phyloP scores from a whole-genome alignment of 2,329 filamentous ascomycete species.

The Fusarium nelsonii region DNA sequence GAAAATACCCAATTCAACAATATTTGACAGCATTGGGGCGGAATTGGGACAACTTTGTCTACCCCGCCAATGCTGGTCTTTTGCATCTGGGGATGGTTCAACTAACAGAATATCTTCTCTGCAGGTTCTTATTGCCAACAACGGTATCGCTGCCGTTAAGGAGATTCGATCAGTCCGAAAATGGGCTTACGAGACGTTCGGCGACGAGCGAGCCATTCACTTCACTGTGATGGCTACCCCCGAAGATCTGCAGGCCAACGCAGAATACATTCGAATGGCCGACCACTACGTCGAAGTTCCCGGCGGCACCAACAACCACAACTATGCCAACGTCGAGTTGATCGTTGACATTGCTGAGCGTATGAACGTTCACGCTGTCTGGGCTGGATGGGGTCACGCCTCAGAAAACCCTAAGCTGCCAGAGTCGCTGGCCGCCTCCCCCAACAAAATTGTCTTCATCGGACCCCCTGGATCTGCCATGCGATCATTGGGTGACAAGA shows the following conservation, averaged over 20 bases:
- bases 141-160: slow-evolving; percentile 99
- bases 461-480: slow-evolving; percentile 97
- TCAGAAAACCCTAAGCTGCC: slow-evolving; percentile 98
- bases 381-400: slow-evolving; percentile 99
- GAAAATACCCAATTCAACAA: slow-evolving; percentile 51
- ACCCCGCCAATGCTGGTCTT: slow-evolving; percentile 22
- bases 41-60: slow-evolving; percentile 3
- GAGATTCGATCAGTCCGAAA: slow-evolving; percentile 99
- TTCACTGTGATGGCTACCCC: slow-evolving; percentile 99
- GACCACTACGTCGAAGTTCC: slow-evolving; percentile 99
- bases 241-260: slow-evolving; percentile 96
- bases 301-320: slow-evolving; percentile 99
- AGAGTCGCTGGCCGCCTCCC: slow-evolving; percentile 93
- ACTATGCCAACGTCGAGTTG: slow-evolving; percentile 99
- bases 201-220: slow-evolving; percentile 97
- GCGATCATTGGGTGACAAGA: slow-evolving; percentile 99
- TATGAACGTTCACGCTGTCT: slow-evolving; percentile 98
- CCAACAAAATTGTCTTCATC: slow-evolving; percentile 99
- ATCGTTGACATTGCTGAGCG: slow-evolving; percentile 99
- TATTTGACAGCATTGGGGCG: neutral
- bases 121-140: slow-evolving; percentile 98
- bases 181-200: slow-evolving; percentile 99
- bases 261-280: slow-evolving; percentile 99
- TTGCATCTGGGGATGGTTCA: neutral
- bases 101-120: slow-evolving; percentile 29